These are phyloP conservation scores for Pseudogymnoascus sp. DNA, from an alignment of 2,329 filamentous ascomycete species.

Conservation along the genomic window DNA sequence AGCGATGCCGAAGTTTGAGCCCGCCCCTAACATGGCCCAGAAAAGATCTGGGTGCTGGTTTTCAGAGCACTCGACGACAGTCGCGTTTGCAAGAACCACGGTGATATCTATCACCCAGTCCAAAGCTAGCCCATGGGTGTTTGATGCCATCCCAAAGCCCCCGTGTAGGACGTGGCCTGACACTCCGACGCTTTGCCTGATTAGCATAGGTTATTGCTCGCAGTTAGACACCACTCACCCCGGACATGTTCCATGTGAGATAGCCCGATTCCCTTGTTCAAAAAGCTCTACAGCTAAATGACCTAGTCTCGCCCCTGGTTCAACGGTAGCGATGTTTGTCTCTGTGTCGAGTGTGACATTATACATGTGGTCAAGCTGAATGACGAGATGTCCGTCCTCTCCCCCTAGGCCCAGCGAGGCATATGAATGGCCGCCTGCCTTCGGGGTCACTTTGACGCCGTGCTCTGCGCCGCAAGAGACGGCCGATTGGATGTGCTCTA, in stretches of 20 bases:
- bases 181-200: slow-evolving; percentile 31
- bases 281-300: slow-evolving; percentile 34
- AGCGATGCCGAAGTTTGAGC: slow-evolving; percentile 31
- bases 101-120: slow-evolving; percentile 42
- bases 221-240: slow-evolving; percentile 14
- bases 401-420: slow-evolving; percentile 40
- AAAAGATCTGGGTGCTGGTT: slow-evolving; percentile 25
- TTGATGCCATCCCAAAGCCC: slow-evolving; percentile 36
- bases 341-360: slow-evolving; percentile 25
- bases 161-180: slow-evolving; percentile 42
- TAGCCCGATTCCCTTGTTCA: slow-evolving; percentile 29
- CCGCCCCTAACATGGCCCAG: slow-evolving; percentile 30
- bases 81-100: slow-evolving; percentile 36
- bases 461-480: slow-evolving; percentile 37
- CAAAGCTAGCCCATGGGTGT: slow-evolving; percentile 44
- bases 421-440: slow-evolving; percentile 45
- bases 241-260: slow-evolving; percentile 40
- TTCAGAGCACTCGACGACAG: slow-evolving; percentile 21
- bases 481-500: slow-evolving; percentile 33
- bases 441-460: slow-evolving; percentile 39
- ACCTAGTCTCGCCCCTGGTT: slow-evolving; percentile 37
- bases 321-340: slow-evolving; percentile 27
- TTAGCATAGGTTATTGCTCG: background rate
- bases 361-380: slow-evolving; percentile 36
- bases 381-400: slow-evolving; percentile 33